These are phyloP conservation scores for Chaetomium globosum DNA, from an alignment of 2,329 filamentous ascomycete species.

Conservation along the genomic window DNA sequence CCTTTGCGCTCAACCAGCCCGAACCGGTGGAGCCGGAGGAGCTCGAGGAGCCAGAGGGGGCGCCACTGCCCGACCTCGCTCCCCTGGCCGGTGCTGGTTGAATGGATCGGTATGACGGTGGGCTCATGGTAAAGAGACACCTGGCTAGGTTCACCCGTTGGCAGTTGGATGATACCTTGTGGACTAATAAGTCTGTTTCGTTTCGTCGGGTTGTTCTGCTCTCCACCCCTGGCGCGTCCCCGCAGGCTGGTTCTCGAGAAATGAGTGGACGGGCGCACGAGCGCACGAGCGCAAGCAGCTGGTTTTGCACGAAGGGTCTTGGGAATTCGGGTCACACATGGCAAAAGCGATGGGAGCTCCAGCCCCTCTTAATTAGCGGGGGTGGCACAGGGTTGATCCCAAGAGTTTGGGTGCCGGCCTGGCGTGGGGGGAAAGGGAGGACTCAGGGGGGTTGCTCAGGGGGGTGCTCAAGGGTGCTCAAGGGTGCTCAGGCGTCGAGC, in stretches of 20 bases:
- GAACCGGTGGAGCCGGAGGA: background rate
- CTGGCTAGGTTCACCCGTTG: background rate
- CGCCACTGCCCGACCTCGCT: conserved; percentile 24
- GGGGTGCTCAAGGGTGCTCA: background rate
- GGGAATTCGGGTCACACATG: background rate
- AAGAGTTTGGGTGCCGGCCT: background rate
- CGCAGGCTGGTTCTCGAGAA: background rate
- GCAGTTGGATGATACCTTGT: background rate
- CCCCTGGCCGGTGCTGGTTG: conserved; percentile 30
- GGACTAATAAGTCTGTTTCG: background rate
- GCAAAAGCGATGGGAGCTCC: background rate
- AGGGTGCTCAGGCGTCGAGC: background rate
- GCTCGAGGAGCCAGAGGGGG: conserved; percentile 15
- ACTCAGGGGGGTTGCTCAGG: no score
- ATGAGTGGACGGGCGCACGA: background rate
- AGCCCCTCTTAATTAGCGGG: background rate
- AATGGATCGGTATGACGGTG: conserved; percentile 27
- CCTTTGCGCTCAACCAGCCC: conserved; percentile 18
- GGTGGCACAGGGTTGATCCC: conserved; percentile 4
- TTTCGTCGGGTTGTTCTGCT: background rate
- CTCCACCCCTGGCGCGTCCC: background rate
- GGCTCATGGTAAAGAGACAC: conserved; percentile 20
- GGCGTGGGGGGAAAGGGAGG: no score
- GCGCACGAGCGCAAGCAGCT: background rate
- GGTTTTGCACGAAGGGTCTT: background rate